phyloP scores from a whole-genome alignment of 768 basidiomycete species.

The Tricholomella constricta region DNA sequence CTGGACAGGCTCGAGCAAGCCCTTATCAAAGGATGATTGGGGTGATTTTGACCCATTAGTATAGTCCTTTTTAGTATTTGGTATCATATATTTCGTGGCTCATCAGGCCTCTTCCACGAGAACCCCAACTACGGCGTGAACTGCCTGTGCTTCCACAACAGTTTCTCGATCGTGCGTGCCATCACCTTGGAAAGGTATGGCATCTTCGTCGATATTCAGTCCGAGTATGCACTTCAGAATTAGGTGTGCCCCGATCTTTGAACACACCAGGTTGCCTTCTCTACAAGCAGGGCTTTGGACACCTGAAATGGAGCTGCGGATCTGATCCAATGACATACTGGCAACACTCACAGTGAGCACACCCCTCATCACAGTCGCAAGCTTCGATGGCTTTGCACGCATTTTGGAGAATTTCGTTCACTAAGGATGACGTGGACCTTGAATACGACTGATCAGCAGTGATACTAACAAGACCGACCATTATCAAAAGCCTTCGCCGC shows the following conservation, averaged over 20 bases:
- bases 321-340: background rate
- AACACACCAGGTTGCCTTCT: slow-evolving; percentile 71
- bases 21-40: slow-evolving; percentile 68
- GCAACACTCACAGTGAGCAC: slow-evolving; percentile 57
- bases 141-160: slow-evolving; percentile 52
- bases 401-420: slow-evolving; percentile 57
- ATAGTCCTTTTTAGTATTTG: slow-evolving; percentile 26
- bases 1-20: slow-evolving; percentile 43
- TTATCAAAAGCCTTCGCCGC: slow-evolving; percentile 84
- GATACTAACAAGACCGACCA: slow-evolving; percentile 41
- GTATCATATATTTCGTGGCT: slow-evolving; percentile 5
- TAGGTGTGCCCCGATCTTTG: slow-evolving; percentile 74
- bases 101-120: slow-evolving; percentile 41
- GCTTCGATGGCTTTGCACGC: slow-evolving; percentile 57
- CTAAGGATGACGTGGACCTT: slow-evolving; percentile 28
- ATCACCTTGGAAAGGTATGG: slow-evolving; percentile 34
- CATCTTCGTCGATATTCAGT: slow-evolving; percentile 38
- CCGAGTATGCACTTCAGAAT: slow-evolving; percentile 64
- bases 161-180: slow-evolving; percentile 44
- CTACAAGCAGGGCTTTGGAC: slow-evolving; percentile 65
- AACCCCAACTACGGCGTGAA: slow-evolving; percentile 46
- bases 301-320: slow-evolving; percentile 43
- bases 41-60: slow-evolving; percentile 82
- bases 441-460: background rate
- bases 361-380: slow-evolving; percentile 73